These are phyloP conservation scores for Naganishia sp. DNA, from an alignment of 1,284 basidiomycete genomes.

Conservation along the genomic window DNA sequence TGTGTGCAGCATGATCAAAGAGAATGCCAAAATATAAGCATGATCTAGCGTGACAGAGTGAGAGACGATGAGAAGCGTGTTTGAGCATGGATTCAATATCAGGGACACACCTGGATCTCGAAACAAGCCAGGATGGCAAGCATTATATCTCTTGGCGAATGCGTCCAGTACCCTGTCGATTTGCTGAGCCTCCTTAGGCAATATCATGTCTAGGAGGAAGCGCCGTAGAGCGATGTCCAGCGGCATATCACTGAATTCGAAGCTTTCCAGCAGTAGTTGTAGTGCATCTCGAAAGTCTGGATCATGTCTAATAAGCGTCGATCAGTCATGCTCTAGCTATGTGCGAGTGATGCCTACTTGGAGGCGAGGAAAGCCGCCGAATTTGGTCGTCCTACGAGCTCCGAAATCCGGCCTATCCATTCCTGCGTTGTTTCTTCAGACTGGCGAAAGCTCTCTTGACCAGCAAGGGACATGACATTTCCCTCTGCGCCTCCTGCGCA, in stretches of 20 bases:
- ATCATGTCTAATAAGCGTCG: background rate
- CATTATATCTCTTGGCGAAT: constrained; percentile 80
- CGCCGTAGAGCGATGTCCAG: constrained; percentile 90
- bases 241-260: constrained; percentile 75
- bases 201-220: constrained; percentile 84
- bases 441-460: background rate
- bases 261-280: constrained; percentile 69
- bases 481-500: too few relatives aligned
- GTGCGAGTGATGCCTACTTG: background rate
- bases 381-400: background rate
- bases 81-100: background rate
- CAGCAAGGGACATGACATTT: too few relatives aligned
- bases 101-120: constrained; percentile 64
- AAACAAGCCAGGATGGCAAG: constrained; percentile 83
- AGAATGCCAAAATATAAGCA: constrained; percentile 95
- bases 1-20: constrained; percentile 97
- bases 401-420: constrained; percentile 14
- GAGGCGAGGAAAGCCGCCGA: constrained; percentile 17
- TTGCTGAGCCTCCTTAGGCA: constrained; percentile 95
- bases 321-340: background rate
- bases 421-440: background rate
- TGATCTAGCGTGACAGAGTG: constrained; percentile 65
- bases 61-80: constrained; percentile 20
- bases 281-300: constrained; percentile 60
- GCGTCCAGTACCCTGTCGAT: constrained; percentile 97